Percentiles rank a stretch among this genome's conserved stretches.
Conservation (phyloP, 2,329 filamentous ascomycete species). For the Fusarium sp. region DNA sequence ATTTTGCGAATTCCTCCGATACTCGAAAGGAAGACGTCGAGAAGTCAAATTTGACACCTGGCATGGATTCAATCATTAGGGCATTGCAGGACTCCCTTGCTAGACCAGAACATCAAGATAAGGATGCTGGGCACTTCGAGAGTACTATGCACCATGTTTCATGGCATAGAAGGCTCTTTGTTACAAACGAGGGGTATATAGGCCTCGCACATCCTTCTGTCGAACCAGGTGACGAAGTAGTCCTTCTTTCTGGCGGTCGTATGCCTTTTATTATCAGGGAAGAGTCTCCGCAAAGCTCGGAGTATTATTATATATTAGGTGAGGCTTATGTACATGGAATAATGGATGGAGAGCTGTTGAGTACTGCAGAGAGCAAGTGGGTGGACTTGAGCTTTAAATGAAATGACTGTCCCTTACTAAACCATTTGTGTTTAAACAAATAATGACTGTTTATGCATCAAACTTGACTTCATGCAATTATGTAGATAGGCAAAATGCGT, state of each 20-base stretch:
- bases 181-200: accelerated
- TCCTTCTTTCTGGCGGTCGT: not conserved
- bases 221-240: accelerated
- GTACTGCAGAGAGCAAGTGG: accelerated
- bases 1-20: accelerated
- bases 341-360: not conserved
- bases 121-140: accelerated
- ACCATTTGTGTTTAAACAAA: no score
- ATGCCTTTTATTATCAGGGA: accelerated
- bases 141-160: not conserved
- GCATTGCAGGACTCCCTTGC: accelerated
- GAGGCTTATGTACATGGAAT: not conserved
- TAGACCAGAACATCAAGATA: accelerated
- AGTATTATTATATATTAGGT: accelerated
- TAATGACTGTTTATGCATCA: no score
- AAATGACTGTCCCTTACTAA: not conserved
- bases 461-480: no score
- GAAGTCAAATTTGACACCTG: not conserved
- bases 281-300: accelerated
- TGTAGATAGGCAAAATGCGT: no score
- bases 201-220: not conserved
- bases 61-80: not conserved
- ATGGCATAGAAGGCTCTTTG: not conserved
- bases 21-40: accelerated
- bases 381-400: not conserved